Percentiles rank a stretch among this genome's conserved stretches.
Conservation (phyloP, 2,329 filamentous ascomycete genomes). For the Colletotrichum sojae region DNA sequence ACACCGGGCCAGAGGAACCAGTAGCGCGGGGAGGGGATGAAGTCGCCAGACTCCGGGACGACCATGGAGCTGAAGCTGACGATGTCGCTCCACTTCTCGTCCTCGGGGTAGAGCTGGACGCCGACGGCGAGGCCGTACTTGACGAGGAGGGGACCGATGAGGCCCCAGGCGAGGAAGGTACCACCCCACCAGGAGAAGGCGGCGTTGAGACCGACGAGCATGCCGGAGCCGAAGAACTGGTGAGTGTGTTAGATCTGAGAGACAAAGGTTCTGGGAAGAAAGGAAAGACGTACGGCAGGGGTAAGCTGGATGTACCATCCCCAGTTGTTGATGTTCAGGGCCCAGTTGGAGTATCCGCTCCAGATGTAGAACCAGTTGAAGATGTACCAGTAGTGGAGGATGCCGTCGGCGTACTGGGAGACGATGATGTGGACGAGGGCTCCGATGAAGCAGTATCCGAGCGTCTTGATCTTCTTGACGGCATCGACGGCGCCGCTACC, state of each 20-base stretch:
- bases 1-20: slow-evolving; percentile 61
- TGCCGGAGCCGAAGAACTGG: slow-evolving; percentile 50
- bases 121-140: slow-evolving; percentile 68
- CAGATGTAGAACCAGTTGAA: slow-evolving; percentile 69
- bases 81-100: slow-evolving; percentile 48
- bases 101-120: slow-evolving; percentile 47
- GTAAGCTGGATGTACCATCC: slow-evolving; percentile 73
- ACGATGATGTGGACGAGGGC: slow-evolving; percentile 68
- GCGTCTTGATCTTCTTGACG: slow-evolving; percentile 69
- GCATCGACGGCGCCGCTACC: slow-evolving; percentile 66
- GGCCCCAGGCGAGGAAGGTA: slow-evolving; percentile 68
- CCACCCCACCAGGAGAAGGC: slow-evolving; percentile 71
- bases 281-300: slow-evolving; percentile 55
- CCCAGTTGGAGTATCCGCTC: slow-evolving; percentile 64
- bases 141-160: slow-evolving; percentile 63
- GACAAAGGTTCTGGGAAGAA: too few species aligned
- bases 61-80: slow-evolving; percentile 50
- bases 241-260: neutral
- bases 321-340: slow-evolving; percentile 71
- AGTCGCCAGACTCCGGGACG: slow-evolving; percentile 47
- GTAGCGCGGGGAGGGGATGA: slow-evolving; percentile 55
- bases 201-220: slow-evolving; percentile 66
- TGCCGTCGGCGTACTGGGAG: slow-evolving; percentile 71
- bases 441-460: slow-evolving; percentile 64
- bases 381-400: slow-evolving; percentile 71